These are phyloP conservation scores for Didymella pinodella DNA, from an alignment of 2,329 filamentous ascomycete genomes.

Conservation along the genomic window DNA sequence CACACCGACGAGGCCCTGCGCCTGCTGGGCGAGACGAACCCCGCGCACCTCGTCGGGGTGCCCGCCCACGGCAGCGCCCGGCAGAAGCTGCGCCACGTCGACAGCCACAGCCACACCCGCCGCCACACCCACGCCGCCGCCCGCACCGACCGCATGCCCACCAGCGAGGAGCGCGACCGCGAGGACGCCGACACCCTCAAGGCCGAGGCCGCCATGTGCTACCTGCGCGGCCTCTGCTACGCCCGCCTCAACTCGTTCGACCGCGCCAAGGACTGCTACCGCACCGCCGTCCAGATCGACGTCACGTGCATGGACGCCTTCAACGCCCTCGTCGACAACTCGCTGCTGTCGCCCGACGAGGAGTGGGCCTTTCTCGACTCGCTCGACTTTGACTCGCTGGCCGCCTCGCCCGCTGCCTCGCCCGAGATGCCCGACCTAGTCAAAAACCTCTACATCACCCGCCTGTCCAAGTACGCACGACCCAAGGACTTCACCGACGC, in stretches of 20 bases:
- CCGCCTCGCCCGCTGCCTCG: slow-evolving; percentile 66
- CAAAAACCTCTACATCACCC: slow-evolving; percentile 94
- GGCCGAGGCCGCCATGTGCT: slow-evolving; percentile 98
- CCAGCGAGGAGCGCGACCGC: slow-evolving; percentile 67
- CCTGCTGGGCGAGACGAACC: slow-evolving; percentile 90
- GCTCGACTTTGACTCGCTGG: slow-evolving; percentile 87
- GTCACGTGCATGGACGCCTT: slow-evolving; percentile 99
- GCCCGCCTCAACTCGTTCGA: slow-evolving; percentile 98
- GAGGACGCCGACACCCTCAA: slow-evolving; percentile 79
- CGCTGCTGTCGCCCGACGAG: slow-evolving; percentile 85
- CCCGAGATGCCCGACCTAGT: slow-evolving; percentile 94
- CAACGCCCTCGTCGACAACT: slow-evolving; percentile 96
- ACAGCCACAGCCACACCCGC: slow-evolving; percentile 61
- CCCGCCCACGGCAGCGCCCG: slow-evolving; percentile 69
- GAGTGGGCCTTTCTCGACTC: slow-evolving; percentile 90
- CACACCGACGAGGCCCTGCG: slow-evolving; percentile 87
- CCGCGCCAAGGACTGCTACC: slow-evolving; percentile 97
- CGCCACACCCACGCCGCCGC: slow-evolving; percentile 54
- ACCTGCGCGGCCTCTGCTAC: slow-evolving; percentile 89
- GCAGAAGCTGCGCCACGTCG: slow-evolving; percentile 75
- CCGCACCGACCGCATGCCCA: slow-evolving; percentile 62
- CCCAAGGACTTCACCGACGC: slow-evolving; percentile 82
- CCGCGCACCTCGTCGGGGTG: slow-evolving; percentile 82
- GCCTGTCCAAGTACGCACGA: slow-evolving; percentile 93
- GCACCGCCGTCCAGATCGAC: slow-evolving; percentile 94